Evolutionary conservation across 257 asterid species (phyloP), one percentile per base, ranked within the genome.

Genomic region (Forsythia suspensa): DNA sequence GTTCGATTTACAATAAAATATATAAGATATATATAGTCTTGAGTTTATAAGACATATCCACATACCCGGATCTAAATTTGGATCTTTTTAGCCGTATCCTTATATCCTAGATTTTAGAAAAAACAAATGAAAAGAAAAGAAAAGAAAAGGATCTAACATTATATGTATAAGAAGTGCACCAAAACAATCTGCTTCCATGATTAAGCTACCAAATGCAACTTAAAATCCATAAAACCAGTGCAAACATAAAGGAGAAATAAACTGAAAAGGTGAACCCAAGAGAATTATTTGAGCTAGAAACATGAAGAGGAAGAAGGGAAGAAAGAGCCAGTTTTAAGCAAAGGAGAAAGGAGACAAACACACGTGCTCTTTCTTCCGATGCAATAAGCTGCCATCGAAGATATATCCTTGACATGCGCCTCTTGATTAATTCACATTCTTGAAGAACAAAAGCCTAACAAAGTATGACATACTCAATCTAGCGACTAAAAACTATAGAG

Each of bases 331-430:
- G 91, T 83, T 92, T 82, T 89, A 87, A 92, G 95, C 87, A 87
- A 90, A 88, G 92, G 99, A 92, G 97, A 94, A 94, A 92, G 97
- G 86, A 92, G 89, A 96, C 99, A 94, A 96, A 96, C 99, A 96
- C 97, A 91, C 97, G 92, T 83, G 88, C 95, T 91, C 91, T 93
- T 88, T 92, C 96, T 91, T 97, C 93, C 90, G 89, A 89, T 81
- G 97, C 94, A 92, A 88, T 87, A 90, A 87, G 99, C 99, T 96
- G 99, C 99, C 99, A 96, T 88, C 84, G 97, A 86, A 90, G 96
- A 84, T 85, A 92, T 94, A 82, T 92, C 97, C 98, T 92, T 96
- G 95, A 88, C 95, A 92, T 82, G 87, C 89, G 89, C 99, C 99
- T 96, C 97, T 97, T 92, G 96, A 96, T 96, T 87, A 96, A 96